phyloP scores from a whole-genome alignment of 495 filamentous ascomycete genomes.

The Penicillium paxilli region DNA sequence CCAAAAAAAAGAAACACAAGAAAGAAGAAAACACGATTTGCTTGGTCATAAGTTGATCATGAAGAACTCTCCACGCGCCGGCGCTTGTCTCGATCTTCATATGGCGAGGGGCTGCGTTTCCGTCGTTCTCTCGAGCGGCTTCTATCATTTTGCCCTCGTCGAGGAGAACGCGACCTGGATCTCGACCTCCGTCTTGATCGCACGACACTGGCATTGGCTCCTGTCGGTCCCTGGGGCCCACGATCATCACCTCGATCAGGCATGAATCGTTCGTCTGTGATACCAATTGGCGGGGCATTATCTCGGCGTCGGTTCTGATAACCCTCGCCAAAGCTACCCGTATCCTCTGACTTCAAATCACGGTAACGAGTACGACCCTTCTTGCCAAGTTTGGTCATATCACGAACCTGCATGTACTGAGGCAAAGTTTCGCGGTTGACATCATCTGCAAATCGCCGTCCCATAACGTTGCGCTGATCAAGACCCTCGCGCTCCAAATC shows the following conservation, averaged over 20 bases:
- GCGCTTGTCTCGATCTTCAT: conserved; percentile 67
- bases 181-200: conserved; percentile 38
- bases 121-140: conserved; percentile 54
- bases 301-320: conserved; percentile 42
- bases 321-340: conserved; percentile 77
- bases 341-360: conserved; percentile 90
- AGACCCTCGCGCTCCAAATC: conserved; percentile 72
- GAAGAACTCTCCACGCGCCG: conserved; percentile 55
- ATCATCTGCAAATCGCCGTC: conserved; percentile 74
- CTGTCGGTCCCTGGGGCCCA: conserved; percentile 28
- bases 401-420: conserved; percentile 89
- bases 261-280: conserved; percentile 70
- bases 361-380: conserved; percentile 89
- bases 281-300: conserved; percentile 44
- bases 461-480: conserved; percentile 77
- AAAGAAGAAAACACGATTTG: neutral
- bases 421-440: conserved; percentile 77
- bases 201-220: conserved; percentile 51
- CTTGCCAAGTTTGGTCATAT: conserved; percentile 90
- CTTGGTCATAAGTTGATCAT: conserved; percentile 13
- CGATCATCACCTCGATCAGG: conserved; percentile 54
- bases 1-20: conserved; percentile 21
- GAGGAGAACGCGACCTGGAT: conserved; percentile 36
- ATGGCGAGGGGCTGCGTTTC: conserved; percentile 66
- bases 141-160: conserved; percentile 30